Percentiles rank a stretch among this genome's conserved stretches.
These are phyloP conservation scores for Monilinia fructicola DNA, from an alignment of 2,329 filamentous ascomycete species.

Conservation along the genomic window DNA sequence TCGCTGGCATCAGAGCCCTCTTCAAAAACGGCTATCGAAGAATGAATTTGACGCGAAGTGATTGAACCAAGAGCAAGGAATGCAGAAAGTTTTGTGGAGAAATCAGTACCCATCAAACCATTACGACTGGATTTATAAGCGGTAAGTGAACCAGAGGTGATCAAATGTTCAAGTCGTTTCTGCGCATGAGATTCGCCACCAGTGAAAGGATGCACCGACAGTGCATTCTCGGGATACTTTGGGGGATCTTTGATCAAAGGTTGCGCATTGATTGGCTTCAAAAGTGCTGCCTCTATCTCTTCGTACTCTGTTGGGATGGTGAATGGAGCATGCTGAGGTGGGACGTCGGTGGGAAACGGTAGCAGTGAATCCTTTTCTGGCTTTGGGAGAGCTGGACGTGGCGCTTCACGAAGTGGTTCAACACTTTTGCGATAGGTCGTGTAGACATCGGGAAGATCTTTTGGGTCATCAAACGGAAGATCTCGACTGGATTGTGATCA, in stretches of 20 bases:
- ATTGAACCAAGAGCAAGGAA: slow-evolving; percentile 72
- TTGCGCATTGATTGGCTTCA: slow-evolving; percentile 55
- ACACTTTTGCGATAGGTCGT: slow-evolving; percentile 72
- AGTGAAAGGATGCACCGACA: slow-evolving; percentile 63
- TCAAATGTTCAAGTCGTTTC: slow-evolving; percentile 58
- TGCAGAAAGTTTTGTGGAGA: slow-evolving; percentile 73
- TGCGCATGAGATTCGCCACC: slow-evolving; percentile 66
- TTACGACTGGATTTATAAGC: slow-evolving; percentile 71
- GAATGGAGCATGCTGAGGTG: slow-evolving; percentile 63
- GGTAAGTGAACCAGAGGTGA: slow-evolving; percentile 59
- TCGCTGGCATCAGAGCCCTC: slow-evolving; percentile 50
- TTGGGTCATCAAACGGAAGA: slow-evolving; percentile 54
- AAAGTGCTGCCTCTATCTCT: slow-evolving; percentile 53
- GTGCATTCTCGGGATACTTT: slow-evolving; percentile 50
- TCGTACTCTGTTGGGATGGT: slow-evolving; percentile 57
- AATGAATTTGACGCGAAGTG: slow-evolving; percentile 70
- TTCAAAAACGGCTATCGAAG: slow-evolving; percentile 66
- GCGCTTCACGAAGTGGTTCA: slow-evolving; percentile 66
- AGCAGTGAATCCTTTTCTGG: slow-evolving; percentile 56
- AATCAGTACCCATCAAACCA: slow-evolving; percentile 67
- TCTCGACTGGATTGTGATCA: slow-evolving; percentile 56
- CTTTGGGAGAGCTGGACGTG: slow-evolving; percentile 55
- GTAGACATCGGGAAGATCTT: slow-evolving; percentile 71
- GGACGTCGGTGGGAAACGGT: slow-evolving; percentile 54
- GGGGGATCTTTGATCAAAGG: slow-evolving; percentile 54